Evolutionary conservation across 805 yeast species (phyloP).

Genomic region (Pichia heedii): DNA sequence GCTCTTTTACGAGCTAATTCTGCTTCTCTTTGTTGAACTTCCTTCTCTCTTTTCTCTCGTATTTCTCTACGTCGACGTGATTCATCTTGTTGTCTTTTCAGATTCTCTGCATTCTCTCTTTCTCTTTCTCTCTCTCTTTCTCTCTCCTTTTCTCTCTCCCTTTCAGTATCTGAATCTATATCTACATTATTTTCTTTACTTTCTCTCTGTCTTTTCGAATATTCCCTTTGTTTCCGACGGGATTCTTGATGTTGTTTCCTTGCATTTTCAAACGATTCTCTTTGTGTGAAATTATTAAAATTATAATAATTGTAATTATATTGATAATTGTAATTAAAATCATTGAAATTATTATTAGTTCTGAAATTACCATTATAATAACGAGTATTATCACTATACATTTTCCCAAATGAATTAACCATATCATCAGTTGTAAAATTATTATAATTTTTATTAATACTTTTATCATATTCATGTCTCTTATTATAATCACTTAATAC

Average conservation of each 20-base stretch:
- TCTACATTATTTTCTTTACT: too few species aligned
- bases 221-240: too few species aligned
- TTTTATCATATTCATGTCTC: constrained; percentile 44
- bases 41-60: background rate
- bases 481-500: constrained; percentile 57
- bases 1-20: constrained; percentile 3
- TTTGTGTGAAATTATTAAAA: too few species aligned
- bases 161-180: too few species aligned
- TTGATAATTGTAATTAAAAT: too few species aligned
- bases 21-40: constrained; percentile 2
- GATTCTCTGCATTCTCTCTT: constrained; percentile 1
- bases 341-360: background rate
- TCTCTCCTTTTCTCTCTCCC: background rate
- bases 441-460: background rate
- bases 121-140: background rate
- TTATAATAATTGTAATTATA: too few species aligned
- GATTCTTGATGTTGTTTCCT: too few species aligned
- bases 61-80: constrained; percentile 1
- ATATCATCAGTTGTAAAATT: background rate
- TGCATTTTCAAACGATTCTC: too few species aligned
- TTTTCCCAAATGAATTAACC: background rate
- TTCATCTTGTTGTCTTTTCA: constrained; percentile 1
- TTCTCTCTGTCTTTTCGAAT: background rate
- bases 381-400: background rate
- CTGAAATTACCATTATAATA: background rate